Conservation (phyloP, 371 early-diverging fungal species). For the Fennellomyces sp. region DNA sequence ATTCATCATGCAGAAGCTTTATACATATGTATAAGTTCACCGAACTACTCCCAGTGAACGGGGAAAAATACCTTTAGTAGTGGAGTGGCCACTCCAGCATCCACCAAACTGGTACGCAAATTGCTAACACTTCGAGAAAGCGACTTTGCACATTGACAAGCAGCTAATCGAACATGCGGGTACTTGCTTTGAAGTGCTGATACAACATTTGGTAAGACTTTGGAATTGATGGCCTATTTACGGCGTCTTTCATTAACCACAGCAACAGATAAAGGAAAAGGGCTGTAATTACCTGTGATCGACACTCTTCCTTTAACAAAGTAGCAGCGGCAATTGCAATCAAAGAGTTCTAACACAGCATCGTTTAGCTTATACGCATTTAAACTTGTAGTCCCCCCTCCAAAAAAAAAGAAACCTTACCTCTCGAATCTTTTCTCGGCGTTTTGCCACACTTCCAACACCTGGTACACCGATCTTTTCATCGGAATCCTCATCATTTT, state of each 20-base stretch:
- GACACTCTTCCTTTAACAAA: conserved; percentile 78
- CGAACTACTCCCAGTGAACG: not conserved
- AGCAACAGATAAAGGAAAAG: not conserved
- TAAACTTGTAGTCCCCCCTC: too few relatives aligned
- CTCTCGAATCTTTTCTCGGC: conserved; percentile 70
- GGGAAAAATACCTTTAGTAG: conserved; percentile 72
- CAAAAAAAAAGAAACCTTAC: conserved; percentile 30
- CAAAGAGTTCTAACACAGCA: conserved; percentile 56
- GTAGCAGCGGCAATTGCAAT: conserved; percentile 81
- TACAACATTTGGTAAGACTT: conserved; percentile 78
- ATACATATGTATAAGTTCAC: not conserved
- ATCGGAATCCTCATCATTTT: conserved; percentile 44
- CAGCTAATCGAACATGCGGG: conserved; percentile 71
- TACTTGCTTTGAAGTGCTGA: conserved; percentile 64
- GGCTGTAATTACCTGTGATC: conserved; percentile 56
- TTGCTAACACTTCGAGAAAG: conserved; percentile 82
- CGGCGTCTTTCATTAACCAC: not conserved
- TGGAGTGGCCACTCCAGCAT: conserved; percentile 77
- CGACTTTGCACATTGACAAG: conserved; percentile 80
- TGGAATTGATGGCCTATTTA: conserved; percentile 71
- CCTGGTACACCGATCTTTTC: conserved; percentile 39
- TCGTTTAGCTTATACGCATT: not conserved
- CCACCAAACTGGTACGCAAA: conserved; percentile 81
- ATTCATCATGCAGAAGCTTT: conserved; percentile 70
- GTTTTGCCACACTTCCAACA: conserved; percentile 52